Conservation (phyloP, 805 yeast species). For the Groenewaldozyma tartarivorans region DNA sequence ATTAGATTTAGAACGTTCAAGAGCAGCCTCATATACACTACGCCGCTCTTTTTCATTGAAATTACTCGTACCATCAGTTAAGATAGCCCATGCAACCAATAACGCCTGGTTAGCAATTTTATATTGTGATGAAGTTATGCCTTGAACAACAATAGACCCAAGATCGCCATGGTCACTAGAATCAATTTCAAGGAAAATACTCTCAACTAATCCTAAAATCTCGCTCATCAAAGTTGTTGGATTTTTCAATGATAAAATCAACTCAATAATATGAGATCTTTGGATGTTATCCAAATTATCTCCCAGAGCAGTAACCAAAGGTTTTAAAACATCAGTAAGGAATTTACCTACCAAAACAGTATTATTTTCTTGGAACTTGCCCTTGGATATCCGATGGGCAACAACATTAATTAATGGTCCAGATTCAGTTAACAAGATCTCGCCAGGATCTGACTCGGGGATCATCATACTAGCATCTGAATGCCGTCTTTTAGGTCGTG, state of each 20-base stretch:
- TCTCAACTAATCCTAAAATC: constrained; percentile 9
- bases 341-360: not conserved
- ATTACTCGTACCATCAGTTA: constrained; percentile 1
- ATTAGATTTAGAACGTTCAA: constrained; percentile 26
- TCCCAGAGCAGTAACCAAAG: constrained; percentile 1
- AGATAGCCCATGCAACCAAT: constrained; percentile 21
- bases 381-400: constrained; percentile 8
- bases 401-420: constrained; percentile 8
- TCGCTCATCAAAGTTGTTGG: constrained; percentile 11
- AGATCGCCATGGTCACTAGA: constrained; percentile 11
- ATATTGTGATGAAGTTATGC: constrained; percentile 29
- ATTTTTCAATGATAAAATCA: constrained; percentile 5
- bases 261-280: constrained; percentile 5
- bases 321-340: not conserved
- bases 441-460: constrained; percentile 17
- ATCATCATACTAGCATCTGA: constrained; percentile 20
- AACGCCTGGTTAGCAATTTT: constrained; percentile 29
- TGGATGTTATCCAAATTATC: constrained; percentile 6
- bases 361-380: constrained; percentile 1
- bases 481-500: constrained; percentile 17
- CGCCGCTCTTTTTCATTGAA: constrained; percentile 1
- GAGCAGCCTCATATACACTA: constrained; percentile 24
- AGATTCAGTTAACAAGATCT: constrained; percentile 4
- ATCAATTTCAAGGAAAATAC: constrained; percentile 7
- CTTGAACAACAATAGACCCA: constrained; percentile 23